Percentiles rank a stretch among this genome's conserved stretches.
phyloP scores from a whole-genome alignment of 306 rosid species.

The Trichosanthes truncata region DNA sequence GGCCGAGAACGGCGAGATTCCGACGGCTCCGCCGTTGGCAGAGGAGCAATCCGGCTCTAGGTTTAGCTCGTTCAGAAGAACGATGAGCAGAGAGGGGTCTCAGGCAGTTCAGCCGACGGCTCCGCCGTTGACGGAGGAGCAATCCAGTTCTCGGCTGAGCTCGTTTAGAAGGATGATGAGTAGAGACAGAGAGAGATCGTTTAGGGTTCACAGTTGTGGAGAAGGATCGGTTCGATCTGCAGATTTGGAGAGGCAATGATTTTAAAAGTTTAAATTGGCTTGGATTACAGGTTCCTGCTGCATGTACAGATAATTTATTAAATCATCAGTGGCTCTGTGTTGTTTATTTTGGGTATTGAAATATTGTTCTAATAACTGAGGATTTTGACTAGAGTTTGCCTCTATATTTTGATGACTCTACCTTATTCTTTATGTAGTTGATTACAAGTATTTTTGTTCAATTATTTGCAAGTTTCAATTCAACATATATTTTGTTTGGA shows the following conservation, averaged over 20 bases:
- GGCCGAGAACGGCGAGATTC: not conserved
- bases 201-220: constrained; percentile 9
- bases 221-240: constrained; percentile 1
- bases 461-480: not conserved
- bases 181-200: constrained; percentile 5
- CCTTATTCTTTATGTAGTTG: not conserved
- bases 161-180: constrained; percentile 6
- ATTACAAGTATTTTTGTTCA: not conserved
- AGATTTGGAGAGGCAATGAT: constrained; percentile 7
- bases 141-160: constrained; percentile 5
- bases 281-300: not conserved
- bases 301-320: not conserved
- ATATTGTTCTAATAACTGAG: not conserved
- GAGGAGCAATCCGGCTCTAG: constrained; percentile 1
- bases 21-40: constrained; percentile 4
- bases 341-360: not conserved
- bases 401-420: not conserved
- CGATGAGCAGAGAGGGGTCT: not conserved
- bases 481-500: not conserved
- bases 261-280: not conserved
- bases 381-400: not conserved
- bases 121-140: constrained; percentile 11
- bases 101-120: constrained; percentile 10
- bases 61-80: not conserved
- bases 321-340: not conserved